These are phyloP conservation scores for Macadamia tetraphylla DNA, from an alignment of 164 flowering plant species.

Conservation along the genomic window DNA sequence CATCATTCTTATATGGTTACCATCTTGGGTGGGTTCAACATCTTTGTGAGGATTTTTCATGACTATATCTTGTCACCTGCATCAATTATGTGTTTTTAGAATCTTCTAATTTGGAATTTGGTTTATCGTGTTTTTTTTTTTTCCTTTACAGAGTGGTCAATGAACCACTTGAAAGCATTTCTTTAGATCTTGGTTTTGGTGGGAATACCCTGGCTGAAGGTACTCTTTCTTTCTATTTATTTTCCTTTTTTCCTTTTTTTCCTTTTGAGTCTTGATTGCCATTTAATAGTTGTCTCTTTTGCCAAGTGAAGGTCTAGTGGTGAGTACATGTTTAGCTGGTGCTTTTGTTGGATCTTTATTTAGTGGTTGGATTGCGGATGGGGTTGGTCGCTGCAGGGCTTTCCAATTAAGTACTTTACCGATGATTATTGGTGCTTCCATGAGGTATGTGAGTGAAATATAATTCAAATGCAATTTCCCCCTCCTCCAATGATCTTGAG, in stretches of 20 bases:
- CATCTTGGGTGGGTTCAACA: slow-evolving; percentile 68
- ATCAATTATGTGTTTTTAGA: neutral
- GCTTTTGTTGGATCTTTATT: slow-evolving; percentile 76
- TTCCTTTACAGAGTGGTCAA: slow-evolving; percentile 68
- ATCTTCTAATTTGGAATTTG: neutral
- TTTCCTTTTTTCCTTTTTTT: neutral
- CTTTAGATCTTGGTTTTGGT: slow-evolving; percentile 76
- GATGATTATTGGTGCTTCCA: slow-evolving; percentile 81
- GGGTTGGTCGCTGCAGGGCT: slow-evolving; percentile 83
- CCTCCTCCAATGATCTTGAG: neutral
- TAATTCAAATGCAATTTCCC: neutral
- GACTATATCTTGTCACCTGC: neutral
- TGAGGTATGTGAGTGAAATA: slow-evolving; percentile 45
- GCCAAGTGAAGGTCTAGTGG: slow-evolving; percentile 71
- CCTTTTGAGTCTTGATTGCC: neutral
- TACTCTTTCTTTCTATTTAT: slow-evolving; percentile 11
- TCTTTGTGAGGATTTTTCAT: neutral
- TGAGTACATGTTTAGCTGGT: slow-evolving; percentile 89
- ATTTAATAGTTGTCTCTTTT: neutral
- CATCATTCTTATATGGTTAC: slow-evolving; percentile 81
- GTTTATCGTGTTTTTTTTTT: slow-evolving; percentile 1
- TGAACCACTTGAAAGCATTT: slow-evolving; percentile 87
- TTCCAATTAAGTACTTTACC: slow-evolving; percentile 93
- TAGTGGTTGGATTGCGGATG: slow-evolving; percentile 94
- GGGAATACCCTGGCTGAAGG: slow-evolving; percentile 92